Evolutionary conservation across 2,329 filamentous ascomycete species (phyloP).

Genomic region (Cadophora gregata): DNA sequence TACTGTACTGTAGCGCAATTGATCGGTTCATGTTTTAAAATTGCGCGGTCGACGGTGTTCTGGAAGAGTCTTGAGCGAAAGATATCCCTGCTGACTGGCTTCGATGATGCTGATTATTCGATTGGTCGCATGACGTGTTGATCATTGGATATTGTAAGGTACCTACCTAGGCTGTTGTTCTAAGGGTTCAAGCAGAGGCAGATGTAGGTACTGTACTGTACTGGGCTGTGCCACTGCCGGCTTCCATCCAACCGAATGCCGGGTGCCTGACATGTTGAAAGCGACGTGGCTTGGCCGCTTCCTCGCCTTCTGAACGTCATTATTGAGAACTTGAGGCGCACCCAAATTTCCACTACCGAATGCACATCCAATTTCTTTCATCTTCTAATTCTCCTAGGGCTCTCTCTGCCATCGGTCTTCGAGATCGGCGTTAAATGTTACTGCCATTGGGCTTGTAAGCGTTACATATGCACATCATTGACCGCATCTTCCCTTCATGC

Average conservation of each 20-base stretch:
- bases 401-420: too few relatives aligned
- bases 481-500: too few relatives aligned
- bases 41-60: slow-evolving; percentile 7
- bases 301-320: background rate
- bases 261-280: slow-evolving; percentile 6
- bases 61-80: background rate
- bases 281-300: slow-evolving; percentile 1
- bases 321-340: background rate
- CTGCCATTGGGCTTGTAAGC: too few relatives aligned
- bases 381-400: background rate
- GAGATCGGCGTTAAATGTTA: too few relatives aligned
- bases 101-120: background rate
- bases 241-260: background rate
- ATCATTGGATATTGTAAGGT: too few relatives aligned
- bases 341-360: too few relatives aligned
- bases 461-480: too few relatives aligned
- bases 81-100: slow-evolving; percentile 1
- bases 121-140: slow-evolving; percentile 16
- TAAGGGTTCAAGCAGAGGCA: background rate
- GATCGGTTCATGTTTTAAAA: slow-evolving; percentile 6
- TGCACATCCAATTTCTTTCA: background rate
- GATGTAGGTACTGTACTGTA: too few relatives aligned
- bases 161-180: background rate
- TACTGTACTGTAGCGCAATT: background rate
- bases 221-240: background rate